Base-by-base conservation (phyloP, 192 early-diverging fungal genomes). In the Gryganskiella cystojenkinii region DNA sequence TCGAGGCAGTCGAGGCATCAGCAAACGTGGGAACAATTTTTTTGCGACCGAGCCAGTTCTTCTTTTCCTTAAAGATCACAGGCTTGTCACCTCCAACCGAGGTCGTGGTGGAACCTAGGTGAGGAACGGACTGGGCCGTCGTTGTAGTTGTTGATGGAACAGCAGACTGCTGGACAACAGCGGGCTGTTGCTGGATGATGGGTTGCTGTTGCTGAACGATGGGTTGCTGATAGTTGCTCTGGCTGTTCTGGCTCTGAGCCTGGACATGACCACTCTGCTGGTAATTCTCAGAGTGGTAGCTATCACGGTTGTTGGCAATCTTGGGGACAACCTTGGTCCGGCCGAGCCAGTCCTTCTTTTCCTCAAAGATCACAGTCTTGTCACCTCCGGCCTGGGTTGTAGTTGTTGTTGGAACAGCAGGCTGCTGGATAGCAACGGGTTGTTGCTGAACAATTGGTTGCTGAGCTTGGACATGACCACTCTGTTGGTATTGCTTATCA, bases 1-100 rank as follows among this genome's bases (percentile, higher is more conserved):
- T n/a, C n/a, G n/a, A n/a, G n/a, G n/a, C n/a, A n/a, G n/a, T 25
- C 10, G 33, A 17, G 14, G 19, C 31, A 2, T 43, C 40, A 7
- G 64, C 37, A 27, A 56, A 17, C 64, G n/a, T 66, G 19, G 53
- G 64, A 14, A 66, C 64, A 22, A 66, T 27, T 19, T 55, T 66
- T 9, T 34, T 66, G 7, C 52, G 51, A n/a, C 64, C 64, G 24
- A 66, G 10, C 64, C 64, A 66, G 14, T 31, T 6, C 42, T 66
- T 66, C 28, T 55, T 66, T 34, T 66, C 64, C 64, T 66, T 52
- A 56, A 66, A 66, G n/a, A 56, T 37, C 40, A 66, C 53, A 20
- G 64, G 2, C 42, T 56, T 66, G 19, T 66, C 64, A 33, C 64
- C 51, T 9, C 37, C 37, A 13, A 40, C 37, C 37, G 37, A 40